Percentiles rank a stretch among this genome's conserved stretches.
These are phyloP conservation scores for Cudoniella acicularis DNA, from an alignment of 495 filamentous ascomycete genomes.

Conservation along the genomic window DNA sequence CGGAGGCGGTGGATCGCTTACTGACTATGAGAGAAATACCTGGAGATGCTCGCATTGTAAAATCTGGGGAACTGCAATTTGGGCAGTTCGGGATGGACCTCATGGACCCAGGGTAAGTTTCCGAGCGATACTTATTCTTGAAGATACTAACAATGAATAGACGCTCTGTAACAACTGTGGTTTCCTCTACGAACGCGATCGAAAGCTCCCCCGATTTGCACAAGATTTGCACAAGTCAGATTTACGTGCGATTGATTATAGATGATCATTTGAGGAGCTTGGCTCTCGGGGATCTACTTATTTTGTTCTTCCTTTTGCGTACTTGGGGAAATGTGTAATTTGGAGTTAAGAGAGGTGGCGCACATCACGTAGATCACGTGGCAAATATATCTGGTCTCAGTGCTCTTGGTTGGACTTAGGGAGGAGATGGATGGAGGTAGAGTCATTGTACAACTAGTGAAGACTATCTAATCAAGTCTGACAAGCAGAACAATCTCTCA, in stretches of 20 bases:
- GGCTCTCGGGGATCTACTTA: not conserved
- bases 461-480: constrained; percentile 1
- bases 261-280: constrained; percentile 1
- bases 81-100: constrained; percentile 92
- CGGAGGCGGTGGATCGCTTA: constrained; percentile 58
- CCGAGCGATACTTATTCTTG: not conserved
- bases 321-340: constrained; percentile 10
- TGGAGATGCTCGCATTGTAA: constrained; percentile 93
- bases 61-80: constrained; percentile 85
- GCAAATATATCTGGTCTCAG: not conserved
- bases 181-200: constrained; percentile 80
- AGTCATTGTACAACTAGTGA: not conserved
- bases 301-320: constrained; percentile 1
- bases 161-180: constrained; percentile 95
- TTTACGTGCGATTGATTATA: constrained; percentile 26
- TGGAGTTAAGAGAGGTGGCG: constrained; percentile 13
- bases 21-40: constrained; percentile 73
- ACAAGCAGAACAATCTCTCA: not conserved
- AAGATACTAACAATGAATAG: constrained; percentile 39
- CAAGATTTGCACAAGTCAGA: constrained; percentile 64
- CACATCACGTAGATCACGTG: constrained; percentile 12
- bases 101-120: constrained; percentile 72
- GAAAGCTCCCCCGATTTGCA: constrained; percentile 78
- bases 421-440: not conserved
- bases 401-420: not conserved